Conservation (phyloP, 2,329 filamentous ascomycete species). For the Colletotrichum lupini region DNA sequence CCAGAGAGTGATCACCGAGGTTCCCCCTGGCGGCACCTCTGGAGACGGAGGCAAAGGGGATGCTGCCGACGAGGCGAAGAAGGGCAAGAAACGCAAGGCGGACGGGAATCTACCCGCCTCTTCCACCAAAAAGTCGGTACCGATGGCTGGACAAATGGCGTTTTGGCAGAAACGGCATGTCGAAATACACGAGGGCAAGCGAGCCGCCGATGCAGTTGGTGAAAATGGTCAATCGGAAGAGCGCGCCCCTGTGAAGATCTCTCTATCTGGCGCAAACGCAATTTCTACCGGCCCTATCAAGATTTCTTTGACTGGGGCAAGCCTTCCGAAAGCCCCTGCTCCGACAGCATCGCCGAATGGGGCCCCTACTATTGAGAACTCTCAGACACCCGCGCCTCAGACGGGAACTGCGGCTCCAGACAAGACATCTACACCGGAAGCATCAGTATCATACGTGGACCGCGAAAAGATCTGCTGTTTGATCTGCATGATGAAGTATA, state of each 20-base stretch:
- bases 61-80: conserved; percentile 46
- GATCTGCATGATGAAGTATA: conserved; percentile 60
- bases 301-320: conserved; percentile 43
- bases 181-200: conserved; percentile 47
- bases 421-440: conserved; percentile 12
- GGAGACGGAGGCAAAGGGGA: conserved; percentile 50
- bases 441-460: conserved; percentile 66
- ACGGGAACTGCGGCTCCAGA: conserved; percentile 15
- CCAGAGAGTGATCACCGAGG: conserved; percentile 68
- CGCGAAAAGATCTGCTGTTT: conserved; percentile 58
- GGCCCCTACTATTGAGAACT: too few species aligned
- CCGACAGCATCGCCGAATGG: neutral
- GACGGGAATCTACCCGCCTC: conserved; percentile 48
- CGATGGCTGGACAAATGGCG: conserved; percentile 56
- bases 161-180: conserved; percentile 57
- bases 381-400: neutral
- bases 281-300: conserved; percentile 40
- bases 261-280: conserved; percentile 26
- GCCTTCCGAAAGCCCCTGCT: conserved; percentile 10
- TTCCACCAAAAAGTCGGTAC: conserved; percentile 49
- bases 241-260: conserved; percentile 37
- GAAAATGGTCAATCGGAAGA: conserved; percentile 11
- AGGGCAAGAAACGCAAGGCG: conserved; percentile 65
- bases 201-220: neutral
- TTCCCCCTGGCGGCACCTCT: conserved; percentile 54